Conservation (phyloP, 2,329 filamentous ascomycete genomes). For the Zymoseptoria ardabiliae region DNA sequence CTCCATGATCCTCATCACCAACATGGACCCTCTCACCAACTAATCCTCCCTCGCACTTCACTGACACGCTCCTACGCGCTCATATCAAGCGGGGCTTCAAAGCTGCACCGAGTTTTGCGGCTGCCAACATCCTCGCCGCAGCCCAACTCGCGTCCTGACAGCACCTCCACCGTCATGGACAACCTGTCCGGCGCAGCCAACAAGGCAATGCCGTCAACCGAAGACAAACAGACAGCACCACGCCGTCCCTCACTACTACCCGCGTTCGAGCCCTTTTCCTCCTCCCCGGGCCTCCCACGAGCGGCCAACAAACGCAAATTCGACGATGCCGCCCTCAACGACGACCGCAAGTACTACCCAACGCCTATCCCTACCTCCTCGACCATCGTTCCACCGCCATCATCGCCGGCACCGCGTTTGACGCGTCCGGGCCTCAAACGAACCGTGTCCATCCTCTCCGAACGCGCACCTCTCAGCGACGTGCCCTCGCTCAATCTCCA, state of each 20-base stretch:
- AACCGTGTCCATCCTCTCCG: conserved; percentile 58
- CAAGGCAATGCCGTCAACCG: conserved; percentile 11
- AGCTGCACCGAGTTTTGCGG: not conserved
- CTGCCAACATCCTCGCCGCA: not conserved
- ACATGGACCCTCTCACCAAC: conserved; percentile 8
- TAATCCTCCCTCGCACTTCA: conserved; percentile 6
- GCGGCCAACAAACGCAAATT: conserved; percentile 56
- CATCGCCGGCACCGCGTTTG: conserved; percentile 62
- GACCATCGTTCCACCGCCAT: conserved; percentile 82
- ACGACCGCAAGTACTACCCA: conserved; percentile 63
- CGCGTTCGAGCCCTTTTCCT: conserved; percentile 72
- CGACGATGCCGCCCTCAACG: conserved; percentile 37
- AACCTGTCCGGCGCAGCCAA: conserved; percentile 10
- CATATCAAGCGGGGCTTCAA: conserved; percentile 8
- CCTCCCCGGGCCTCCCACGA: conserved; percentile 64
- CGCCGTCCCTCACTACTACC: conserved; percentile 60
- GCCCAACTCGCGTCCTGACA: conserved; percentile 16
- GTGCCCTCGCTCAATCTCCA: conserved; percentile 77
- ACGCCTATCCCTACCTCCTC: conserved; percentile 92
- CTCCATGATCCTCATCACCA: not conserved
- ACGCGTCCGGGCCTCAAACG: conserved; percentile 49
- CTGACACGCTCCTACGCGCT: conserved; percentile 6
- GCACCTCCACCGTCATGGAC: conserved; percentile 19
- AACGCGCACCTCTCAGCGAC: conserved; percentile 74
- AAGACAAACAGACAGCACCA: conserved; percentile 14